These are phyloP conservation scores for Ceratocystis papillata DNA, from an alignment of 2,329 filamentous ascomycete species.

Conservation along the genomic window DNA sequence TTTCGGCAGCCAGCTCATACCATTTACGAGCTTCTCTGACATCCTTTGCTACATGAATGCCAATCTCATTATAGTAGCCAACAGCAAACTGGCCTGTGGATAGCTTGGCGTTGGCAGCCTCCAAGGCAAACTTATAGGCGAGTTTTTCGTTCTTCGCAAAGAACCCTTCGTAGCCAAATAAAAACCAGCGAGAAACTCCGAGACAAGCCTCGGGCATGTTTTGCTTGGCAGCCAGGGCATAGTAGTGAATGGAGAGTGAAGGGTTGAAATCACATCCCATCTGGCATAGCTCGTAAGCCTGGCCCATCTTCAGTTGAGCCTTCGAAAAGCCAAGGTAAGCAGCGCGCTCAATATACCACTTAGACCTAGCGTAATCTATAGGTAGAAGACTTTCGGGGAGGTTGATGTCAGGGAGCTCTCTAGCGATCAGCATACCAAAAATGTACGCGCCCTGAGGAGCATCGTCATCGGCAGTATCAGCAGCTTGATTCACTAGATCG, in stretches of 20 bases:
- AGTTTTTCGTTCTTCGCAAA: slow-evolving; percentile 94
- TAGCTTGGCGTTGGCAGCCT: slow-evolving; percentile 70
- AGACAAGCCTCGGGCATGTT: slow-evolving; percentile 89
- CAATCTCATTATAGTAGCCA: slow-evolving; percentile 95
- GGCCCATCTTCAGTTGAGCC: slow-evolving; percentile 93
- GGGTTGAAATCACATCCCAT: slow-evolving; percentile 92
- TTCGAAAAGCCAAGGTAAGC: slow-evolving; percentile 94
- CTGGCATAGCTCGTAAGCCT: slow-evolving; percentile 88
- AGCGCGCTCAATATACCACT: slow-evolving; percentile 88
- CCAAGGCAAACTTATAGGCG: slow-evolving; percentile 80
- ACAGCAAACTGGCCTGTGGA: slow-evolving; percentile 91
- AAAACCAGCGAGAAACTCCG: slow-evolving; percentile 95
- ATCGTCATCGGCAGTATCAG: slow-evolving; percentile 85
- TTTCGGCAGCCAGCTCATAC: slow-evolving; percentile 81
- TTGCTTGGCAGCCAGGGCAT: slow-evolving; percentile 81
- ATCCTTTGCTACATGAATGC: slow-evolving; percentile 79
- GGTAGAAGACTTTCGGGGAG: slow-evolving; percentile 62
- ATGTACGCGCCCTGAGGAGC: slow-evolving; percentile 93
- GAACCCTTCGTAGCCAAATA: slow-evolving; percentile 84
- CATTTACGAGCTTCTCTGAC: slow-evolving; percentile 71
- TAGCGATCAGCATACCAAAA: slow-evolving; percentile 84
- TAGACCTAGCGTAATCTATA: slow-evolving; percentile 60
- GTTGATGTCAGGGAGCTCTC: slow-evolving; percentile 81
- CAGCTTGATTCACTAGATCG: slow-evolving; percentile 71
- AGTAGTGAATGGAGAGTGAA: slow-evolving; percentile 86